Evolutionary conservation across 495 filamentous ascomycete species (phyloP).

Genomic region (Neurospora sublineolata): DNA sequence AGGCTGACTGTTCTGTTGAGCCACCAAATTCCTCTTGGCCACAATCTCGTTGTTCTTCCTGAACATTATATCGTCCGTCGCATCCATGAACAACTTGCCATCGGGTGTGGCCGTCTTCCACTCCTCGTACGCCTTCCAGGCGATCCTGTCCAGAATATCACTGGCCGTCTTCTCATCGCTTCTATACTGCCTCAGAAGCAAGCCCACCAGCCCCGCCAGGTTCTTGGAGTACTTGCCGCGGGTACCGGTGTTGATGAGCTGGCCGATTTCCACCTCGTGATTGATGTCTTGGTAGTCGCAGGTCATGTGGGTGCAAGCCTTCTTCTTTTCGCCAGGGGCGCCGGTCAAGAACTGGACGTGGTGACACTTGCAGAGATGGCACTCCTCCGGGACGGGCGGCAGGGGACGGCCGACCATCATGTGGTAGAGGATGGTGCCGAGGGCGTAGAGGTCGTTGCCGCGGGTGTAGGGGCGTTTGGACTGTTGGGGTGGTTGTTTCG

Average conservation of each 20-base stretch:
- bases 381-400: conserved; percentile 14
- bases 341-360: conserved; percentile 6
- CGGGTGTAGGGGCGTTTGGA: conserved; percentile 16
- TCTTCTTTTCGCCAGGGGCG: neutral
- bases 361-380: conserved; percentile 10
- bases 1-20: neutral
- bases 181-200: conserved; percentile 16
- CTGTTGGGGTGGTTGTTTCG: conserved; percentile 1
- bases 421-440: conserved; percentile 25
- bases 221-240: conserved; percentile 9
- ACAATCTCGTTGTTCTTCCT: conserved; percentile 9
- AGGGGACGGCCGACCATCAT: conserved; percentile 27
- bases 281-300: conserved; percentile 16
- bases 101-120: conserved; percentile 20
- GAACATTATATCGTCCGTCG: conserved; percentile 18
- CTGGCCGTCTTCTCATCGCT: conserved; percentile 6
- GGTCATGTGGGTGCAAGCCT: neutral
- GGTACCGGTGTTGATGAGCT: neutral
- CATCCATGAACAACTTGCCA: conserved; percentile 16
- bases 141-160: conserved; percentile 8
- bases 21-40: neutral
- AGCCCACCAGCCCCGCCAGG: conserved; percentile 12
- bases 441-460: conserved; percentile 23
- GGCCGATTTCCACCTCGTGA: conserved; percentile 6
- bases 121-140: conserved; percentile 12